phyloP scores from a whole-genome alignment of 1,284 basidiomycete species.

The Trichosporon ovoides region DNA sequence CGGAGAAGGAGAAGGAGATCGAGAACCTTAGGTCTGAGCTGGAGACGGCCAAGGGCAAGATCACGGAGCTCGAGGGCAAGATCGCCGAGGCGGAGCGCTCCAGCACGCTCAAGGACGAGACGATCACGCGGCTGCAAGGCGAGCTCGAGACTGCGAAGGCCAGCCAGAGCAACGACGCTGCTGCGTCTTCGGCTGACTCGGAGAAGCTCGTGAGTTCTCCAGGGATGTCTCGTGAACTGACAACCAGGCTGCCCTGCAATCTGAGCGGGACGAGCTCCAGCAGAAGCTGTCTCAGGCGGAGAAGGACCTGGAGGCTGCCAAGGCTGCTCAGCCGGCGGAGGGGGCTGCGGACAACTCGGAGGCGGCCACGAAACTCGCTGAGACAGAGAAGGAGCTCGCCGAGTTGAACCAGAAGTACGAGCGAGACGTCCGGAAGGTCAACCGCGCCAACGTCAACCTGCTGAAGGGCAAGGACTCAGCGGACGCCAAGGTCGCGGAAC shows the following conservation, averaged over 20 bases:
- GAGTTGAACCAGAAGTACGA: conserved; percentile 28
- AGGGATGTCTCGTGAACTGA: not conserved
- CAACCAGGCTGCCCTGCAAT: conserved; percentile 18
- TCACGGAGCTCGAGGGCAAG: conserved; percentile 34
- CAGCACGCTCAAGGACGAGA: conserved; percentile 27
- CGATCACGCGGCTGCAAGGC: conserved; percentile 30
- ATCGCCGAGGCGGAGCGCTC: conserved; percentile 24
- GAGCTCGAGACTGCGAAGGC: conserved; percentile 28
- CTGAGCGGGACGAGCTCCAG: conserved; percentile 35
- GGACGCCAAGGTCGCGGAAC: conserved; percentile 8
- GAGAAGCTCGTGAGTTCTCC: conserved; percentile 29
- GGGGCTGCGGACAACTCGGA: conserved; percentile 8
- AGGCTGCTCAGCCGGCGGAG: conserved; percentile 18
- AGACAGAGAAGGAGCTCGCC: conserved; percentile 19
- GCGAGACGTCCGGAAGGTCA: conserved; percentile 34
- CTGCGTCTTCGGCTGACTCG: not conserved
- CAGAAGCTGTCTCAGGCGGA: conserved; percentile 32
- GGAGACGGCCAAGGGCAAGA: conserved; percentile 26
- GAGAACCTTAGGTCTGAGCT: conserved; percentile 27
- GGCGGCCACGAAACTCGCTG: conserved; percentile 21
- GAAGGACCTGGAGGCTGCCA: conserved; percentile 37
- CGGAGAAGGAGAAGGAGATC: conserved; percentile 27
- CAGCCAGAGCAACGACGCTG: conserved; percentile 1
- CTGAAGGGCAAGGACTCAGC: conserved; percentile 8
- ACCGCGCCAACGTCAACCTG: conserved; percentile 29